Percentiles rank a stretch among this genome's conserved stretches.
These are phyloP conservation scores for Oryza australiensis DNA, from an alignment of 176 grass and related monocot genomes.

Conservation along the genomic window DNA sequence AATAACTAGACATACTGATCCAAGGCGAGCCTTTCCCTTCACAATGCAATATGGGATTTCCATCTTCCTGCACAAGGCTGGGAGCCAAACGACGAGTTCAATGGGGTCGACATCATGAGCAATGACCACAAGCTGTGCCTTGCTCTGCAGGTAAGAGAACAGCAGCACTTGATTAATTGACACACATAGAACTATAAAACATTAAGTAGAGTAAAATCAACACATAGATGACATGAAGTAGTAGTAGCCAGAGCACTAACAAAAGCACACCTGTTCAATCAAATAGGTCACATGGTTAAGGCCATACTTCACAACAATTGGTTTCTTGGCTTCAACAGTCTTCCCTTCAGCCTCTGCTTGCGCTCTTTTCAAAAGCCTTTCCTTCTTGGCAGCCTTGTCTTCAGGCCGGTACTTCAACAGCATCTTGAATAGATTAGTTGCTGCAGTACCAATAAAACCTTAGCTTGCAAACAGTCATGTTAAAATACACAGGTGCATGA, in stretches of 20 bases:
- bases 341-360: slow-evolving; percentile 33
- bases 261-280: slow-evolving; percentile 28
- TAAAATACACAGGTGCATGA: background rate
- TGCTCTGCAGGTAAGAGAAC: background rate
- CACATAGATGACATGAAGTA: background rate
- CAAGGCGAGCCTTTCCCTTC: slow-evolving; percentile 35
- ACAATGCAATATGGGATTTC: slow-evolving; percentile 35
- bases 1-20: background rate
- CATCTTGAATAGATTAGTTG: slow-evolving; percentile 37
- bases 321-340: slow-evolving; percentile 37
- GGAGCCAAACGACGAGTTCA: slow-evolving; percentile 34
- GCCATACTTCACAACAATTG: slow-evolving; percentile 34
- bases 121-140: slow-evolving; percentile 37
- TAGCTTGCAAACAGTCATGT: background rate
- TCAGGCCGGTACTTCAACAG: slow-evolving; percentile 32
- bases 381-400: slow-evolving; percentile 34
- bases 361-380: slow-evolving; percentile 33
- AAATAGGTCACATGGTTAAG: slow-evolving; percentile 38
- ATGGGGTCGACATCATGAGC: slow-evolving; percentile 42
- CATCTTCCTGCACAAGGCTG: slow-evolving; percentile 38
- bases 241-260: background rate
- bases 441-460: background rate
- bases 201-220: background rate
- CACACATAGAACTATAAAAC: background rate
- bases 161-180: background rate